These are phyloP conservation scores for Neofusicoccum umdonicola DNA, from an alignment of 2,329 filamentous ascomycete genomes.

Conservation along the genomic window DNA sequence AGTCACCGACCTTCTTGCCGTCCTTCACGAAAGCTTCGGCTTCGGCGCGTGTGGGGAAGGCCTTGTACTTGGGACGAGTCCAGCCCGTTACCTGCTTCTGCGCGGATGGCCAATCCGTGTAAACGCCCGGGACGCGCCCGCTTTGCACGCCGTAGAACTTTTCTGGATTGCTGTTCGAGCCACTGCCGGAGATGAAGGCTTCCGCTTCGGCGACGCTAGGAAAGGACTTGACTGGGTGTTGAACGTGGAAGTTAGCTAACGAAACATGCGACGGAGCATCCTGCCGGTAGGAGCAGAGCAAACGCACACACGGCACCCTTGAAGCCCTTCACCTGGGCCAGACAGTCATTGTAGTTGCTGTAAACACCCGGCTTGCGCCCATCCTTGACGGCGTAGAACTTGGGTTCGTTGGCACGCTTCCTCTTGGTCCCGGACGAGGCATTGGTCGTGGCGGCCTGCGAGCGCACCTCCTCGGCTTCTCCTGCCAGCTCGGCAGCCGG, in stretches of 20 bases:
- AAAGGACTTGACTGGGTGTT: slow-evolving; percentile 72
- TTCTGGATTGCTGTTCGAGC: not conserved
- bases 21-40: slow-evolving; percentile 71
- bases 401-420: slow-evolving; percentile 51
- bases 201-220: slow-evolving; percentile 70
- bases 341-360: slow-evolving; percentile 61
- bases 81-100: slow-evolving; percentile 71
- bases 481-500: not conserved
- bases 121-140: slow-evolving; percentile 60
- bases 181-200: slow-evolving; percentile 56
- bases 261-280: not conserved
- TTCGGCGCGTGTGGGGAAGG: slow-evolving; percentile 56
- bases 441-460: slow-evolving; percentile 23
- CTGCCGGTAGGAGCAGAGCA: not conserved
- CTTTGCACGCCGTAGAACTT: slow-evolving; percentile 62
- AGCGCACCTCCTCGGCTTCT: slow-evolving; percentile 20
- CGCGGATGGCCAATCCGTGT: slow-evolving; percentile 67
- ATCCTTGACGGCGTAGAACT: slow-evolving; percentile 63
- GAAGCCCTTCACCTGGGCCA: slow-evolving; percentile 60
- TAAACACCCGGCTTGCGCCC: slow-evolving; percentile 63
- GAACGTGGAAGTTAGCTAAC: slow-evolving; percentile 3
- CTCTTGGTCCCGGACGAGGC: slow-evolving; percentile 52
- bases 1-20: slow-evolving; percentile 23
- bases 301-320: slow-evolving; percentile 45
- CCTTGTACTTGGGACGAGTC: slow-evolving; percentile 60